Base-by-base conservation (phyloP, 139 green algal species). In the Picochlorum costavermella region DNA sequence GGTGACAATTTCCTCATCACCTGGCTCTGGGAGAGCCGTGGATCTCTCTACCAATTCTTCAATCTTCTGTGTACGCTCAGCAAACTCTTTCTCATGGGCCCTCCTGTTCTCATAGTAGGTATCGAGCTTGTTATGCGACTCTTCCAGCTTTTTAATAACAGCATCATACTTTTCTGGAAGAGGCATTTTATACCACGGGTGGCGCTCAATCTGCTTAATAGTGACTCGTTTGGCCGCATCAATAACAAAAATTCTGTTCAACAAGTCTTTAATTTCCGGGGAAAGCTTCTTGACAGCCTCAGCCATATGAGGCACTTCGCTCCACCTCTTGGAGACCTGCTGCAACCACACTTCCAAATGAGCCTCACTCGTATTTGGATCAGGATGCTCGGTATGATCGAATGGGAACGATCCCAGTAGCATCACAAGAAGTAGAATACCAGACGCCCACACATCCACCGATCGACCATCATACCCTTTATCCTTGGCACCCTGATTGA, bases 341-440 rank as follows among this genome's bases (percentile, higher is more conserved):
- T 84, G 75, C 48, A 80, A 60, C 63, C 55, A 71, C 2, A 88
- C 77, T 73, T 92, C 76, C 56, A 88, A 60, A 55, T 84, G 76
- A 14, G 83, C 84, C 45, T 82, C 75, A 23, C 60, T 68, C 30
- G 72, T 84, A 77, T 90, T 91, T 50, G 82, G 83, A 71, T 88
- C 82, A 2, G 77, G 76, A 55, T 88, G 72, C 60, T 86, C 73
- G 1, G 67, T 83, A 65, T 85, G 73, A 30, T 87, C 81, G 60
- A 84, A 87, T 26, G 81, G 81, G 59, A 85, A 87, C n/a, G 72
- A 72, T 12, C 81, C 88, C 9, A 91, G 75, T 60, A 95, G 85
- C 88, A 91, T 90, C 10, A 87, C 84, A 23, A 90, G 84, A n/a
- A 92, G 71, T 58, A 92, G 63, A 16, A 92, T 82, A 37, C 86